Conservation (phyloP, 164 flowering plant genomes). For the Amborella trichopoda region DNA sequence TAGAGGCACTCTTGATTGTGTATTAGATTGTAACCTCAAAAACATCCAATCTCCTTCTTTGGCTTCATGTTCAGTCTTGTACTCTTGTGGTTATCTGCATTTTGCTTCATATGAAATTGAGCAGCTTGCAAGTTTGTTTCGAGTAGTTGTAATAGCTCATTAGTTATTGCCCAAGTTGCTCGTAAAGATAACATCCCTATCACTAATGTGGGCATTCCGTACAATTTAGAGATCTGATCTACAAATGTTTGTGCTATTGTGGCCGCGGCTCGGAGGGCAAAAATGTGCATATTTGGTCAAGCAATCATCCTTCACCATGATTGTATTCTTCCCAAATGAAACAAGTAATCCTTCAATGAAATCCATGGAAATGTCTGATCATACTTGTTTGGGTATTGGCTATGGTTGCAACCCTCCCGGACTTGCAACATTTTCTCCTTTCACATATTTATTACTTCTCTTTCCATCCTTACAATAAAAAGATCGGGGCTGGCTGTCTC, state of each 20-base stretch:
- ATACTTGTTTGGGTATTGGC: not conserved
- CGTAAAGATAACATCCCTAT: not conserved
- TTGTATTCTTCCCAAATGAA: not conserved
- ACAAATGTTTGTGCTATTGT: not conserved
- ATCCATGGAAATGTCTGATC: not conserved
- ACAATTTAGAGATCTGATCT: not conserved
- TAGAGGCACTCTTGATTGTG: not conserved
- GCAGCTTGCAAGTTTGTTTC: conserved; percentile 1
- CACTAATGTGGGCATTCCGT: not conserved
- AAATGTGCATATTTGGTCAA: not conserved
- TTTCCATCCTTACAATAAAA: no score
- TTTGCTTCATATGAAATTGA: not conserved
- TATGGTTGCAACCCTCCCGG: no score
- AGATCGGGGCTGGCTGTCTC: no score
- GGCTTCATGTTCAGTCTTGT: not conserved
- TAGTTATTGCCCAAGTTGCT: not conserved
- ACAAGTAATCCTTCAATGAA: not conserved
- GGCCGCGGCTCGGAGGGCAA: not conserved
- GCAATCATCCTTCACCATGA: not conserved
- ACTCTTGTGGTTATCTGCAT: not conserved
- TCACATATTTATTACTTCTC: no score
- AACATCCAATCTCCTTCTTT: not conserved
- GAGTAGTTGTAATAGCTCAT: not conserved
- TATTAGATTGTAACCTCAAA: conserved; percentile 1
- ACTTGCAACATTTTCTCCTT: no score